Evolutionary conservation across 495 filamentous ascomycete genomes (phyloP).

Genomic region (Filosporella fistucella): DNA sequence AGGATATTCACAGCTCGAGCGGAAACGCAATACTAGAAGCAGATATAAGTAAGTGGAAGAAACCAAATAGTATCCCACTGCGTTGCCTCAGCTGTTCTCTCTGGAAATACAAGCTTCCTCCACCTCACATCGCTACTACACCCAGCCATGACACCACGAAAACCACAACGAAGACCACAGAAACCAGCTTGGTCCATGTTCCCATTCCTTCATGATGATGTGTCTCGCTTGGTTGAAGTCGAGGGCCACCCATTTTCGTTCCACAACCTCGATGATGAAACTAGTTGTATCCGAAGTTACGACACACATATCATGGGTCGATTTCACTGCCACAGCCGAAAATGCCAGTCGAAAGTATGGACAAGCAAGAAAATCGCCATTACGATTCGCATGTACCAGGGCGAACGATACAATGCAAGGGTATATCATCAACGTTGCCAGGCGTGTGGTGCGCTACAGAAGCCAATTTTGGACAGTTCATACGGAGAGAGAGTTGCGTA

Average conservation of each 20-base stretch:
- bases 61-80: no score
- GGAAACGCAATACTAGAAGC: no score
- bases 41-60: no score
- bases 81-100: no score
- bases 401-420: slow-evolving; percentile 36
- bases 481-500: slow-evolving; percentile 48
- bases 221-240: slow-evolving; percentile 29
- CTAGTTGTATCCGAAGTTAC: slow-evolving; percentile 13
- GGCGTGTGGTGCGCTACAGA: slow-evolving; percentile 27
- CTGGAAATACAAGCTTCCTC: no score
- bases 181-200: slow-evolving; percentile 41
- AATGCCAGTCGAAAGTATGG: slow-evolving; percentile 27
- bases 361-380: slow-evolving; percentile 39
- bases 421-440: slow-evolving; percentile 44
- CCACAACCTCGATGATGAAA: slow-evolving; percentile 18
- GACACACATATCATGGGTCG: slow-evolving; percentile 32
- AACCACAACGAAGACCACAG: no score
- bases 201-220: slow-evolving; percentile 32
- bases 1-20: no score
- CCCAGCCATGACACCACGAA: no score
- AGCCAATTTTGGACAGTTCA: slow-evolving; percentile 32
- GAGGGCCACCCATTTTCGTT: slow-evolving; percentile 27
- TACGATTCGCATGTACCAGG: slow-evolving; percentile 38
- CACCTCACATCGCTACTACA: no score
- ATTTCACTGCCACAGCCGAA: slow-evolving; percentile 29